These are phyloP conservation scores for Dimargaris cristalligena DNA, from an alignment of 192 early-diverging fungal genomes.

Conservation along the genomic window DNA sequence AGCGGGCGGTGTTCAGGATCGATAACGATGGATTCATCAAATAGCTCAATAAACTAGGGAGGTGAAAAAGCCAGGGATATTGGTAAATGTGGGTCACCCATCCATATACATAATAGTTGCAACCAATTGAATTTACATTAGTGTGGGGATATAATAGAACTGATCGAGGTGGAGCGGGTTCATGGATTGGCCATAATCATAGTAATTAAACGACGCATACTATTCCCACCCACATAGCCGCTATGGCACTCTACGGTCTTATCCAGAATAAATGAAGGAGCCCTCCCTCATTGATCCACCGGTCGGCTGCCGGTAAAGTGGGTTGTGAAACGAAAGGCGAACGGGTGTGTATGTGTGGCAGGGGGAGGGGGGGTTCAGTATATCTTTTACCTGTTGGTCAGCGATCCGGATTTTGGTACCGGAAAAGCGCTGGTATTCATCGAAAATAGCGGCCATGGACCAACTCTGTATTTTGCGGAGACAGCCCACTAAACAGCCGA, in stretches of 20 bases:
- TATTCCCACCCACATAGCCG: too few relatives aligned
- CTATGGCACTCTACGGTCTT: too few relatives aligned
- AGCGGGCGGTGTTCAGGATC: not conserved
- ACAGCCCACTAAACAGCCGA: conserved; percentile 87
- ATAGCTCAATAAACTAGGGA: conserved; percentile 8
- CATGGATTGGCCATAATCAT: not conserved
- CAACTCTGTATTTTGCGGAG: conserved; percentile 85
- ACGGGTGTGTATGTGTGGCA: not conserved
- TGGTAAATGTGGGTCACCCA: not conserved
- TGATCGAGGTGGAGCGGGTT: not conserved
- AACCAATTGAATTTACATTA: not conserved
- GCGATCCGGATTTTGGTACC: conserved; percentile 74
- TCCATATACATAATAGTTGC: not conserved
- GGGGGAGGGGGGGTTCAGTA: not conserved
- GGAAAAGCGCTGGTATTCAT: conserved; percentile 89
- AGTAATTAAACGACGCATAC: not conserved
- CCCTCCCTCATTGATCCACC: too few relatives aligned
- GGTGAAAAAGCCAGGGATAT: not conserved
- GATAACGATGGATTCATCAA: not conserved
- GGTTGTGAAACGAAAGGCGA: not conserved
- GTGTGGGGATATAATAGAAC: not conserved
- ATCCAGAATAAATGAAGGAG: too few relatives aligned
- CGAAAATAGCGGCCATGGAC: conserved; percentile 94
- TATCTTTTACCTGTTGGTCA: conserved; percentile 73
- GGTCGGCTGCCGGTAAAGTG: too few relatives aligned